These are phyloP conservation scores for Mycena citricolor DNA, from an alignment of 1,284 basidiomycete species.

Conservation along the genomic window DNA sequence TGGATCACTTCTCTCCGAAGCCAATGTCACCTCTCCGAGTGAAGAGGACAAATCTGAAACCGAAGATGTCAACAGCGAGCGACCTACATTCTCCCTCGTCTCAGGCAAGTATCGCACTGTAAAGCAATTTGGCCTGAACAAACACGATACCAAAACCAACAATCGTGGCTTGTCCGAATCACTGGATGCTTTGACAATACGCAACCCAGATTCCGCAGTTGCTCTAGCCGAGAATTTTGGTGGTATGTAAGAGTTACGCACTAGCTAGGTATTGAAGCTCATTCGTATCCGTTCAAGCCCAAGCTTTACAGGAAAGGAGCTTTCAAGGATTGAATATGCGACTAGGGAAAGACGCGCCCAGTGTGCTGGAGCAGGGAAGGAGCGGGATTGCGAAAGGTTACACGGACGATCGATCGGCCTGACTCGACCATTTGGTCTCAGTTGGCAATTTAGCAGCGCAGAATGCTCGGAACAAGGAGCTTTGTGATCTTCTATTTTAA, in stretches of 20 bases:
- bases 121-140: slow-evolving; percentile 66
- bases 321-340: slow-evolving; percentile 86
- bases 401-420: slow-evolving; percentile 18
- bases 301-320: slow-evolving; percentile 68
- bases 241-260: slow-evolving; percentile 52
- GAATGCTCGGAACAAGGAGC: too few species aligned
- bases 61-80: slow-evolving; percentile 51
- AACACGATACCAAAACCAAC: slow-evolving; percentile 8
- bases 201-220: slow-evolving; percentile 64
- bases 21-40: too few species aligned
- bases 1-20: slow-evolving; percentile 58
- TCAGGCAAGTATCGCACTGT: slow-evolving; percentile 85
- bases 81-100: slow-evolving; percentile 82
- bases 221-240: slow-evolving; percentile 69
- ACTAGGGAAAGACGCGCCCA: slow-evolving; percentile 78
- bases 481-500: too few species aligned
- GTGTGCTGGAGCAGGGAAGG: slow-evolving; percentile 83
- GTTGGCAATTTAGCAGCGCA: too few species aligned
- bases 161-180: too few species aligned
- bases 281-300: too few species aligned
- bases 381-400: slow-evolving; percentile 91
- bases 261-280: too few species aligned
- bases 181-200: too few species aligned
- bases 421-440: too few species aligned
- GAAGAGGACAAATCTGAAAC: slow-evolving; percentile 16